Percentiles rank a stretch among this genome's conserved stretches.
Conservation (phyloP, 352 stramenopile species). For the Phytophthora aleatoria region DNA sequence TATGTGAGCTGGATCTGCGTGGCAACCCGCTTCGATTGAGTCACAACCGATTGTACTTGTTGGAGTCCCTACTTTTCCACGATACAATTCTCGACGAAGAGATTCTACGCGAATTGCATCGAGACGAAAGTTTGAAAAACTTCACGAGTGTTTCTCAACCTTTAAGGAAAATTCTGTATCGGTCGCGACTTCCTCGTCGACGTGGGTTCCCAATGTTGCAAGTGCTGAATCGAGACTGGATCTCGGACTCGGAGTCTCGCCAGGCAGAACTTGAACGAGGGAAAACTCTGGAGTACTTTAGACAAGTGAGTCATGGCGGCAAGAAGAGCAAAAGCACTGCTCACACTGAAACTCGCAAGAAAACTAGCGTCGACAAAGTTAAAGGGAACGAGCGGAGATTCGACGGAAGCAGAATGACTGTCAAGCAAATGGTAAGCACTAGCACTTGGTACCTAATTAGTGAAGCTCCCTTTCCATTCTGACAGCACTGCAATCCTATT, state of each 20-base stretch:
- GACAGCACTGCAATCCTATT: no score
- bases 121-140: slow-evolving; percentile 43
- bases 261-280: slow-evolving; percentile 60
- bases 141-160: slow-evolving; percentile 5
- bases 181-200: slow-evolving; percentile 47
- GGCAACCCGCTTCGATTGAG: slow-evolving; percentile 66
- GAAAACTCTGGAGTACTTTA: slow-evolving; percentile 52
- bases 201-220: slow-evolving; percentile 70
- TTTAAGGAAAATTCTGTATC: slow-evolving; percentile 35
- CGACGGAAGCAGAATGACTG: slow-evolving; percentile 71
- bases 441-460: background rate
- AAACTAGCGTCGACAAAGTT: background rate
- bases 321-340: background rate
- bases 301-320: background rate
- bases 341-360: slow-evolving; percentile 2
- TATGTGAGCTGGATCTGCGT: slow-evolving; percentile 61
- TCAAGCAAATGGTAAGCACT: slow-evolving; percentile 54
- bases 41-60: slow-evolving; percentile 71
- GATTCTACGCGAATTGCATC: slow-evolving; percentile 43
- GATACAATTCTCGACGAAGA: slow-evolving; percentile 37
- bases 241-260: slow-evolving; percentile 53
- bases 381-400: slow-evolving; percentile 35
- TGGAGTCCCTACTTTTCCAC: slow-evolving; percentile 58
- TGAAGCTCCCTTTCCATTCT: background rate
- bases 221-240: slow-evolving; percentile 63